Evolutionary conservation across 768 basidiomycete species (phyloP).

Genomic region (Holtermannia corniformis): DNA sequence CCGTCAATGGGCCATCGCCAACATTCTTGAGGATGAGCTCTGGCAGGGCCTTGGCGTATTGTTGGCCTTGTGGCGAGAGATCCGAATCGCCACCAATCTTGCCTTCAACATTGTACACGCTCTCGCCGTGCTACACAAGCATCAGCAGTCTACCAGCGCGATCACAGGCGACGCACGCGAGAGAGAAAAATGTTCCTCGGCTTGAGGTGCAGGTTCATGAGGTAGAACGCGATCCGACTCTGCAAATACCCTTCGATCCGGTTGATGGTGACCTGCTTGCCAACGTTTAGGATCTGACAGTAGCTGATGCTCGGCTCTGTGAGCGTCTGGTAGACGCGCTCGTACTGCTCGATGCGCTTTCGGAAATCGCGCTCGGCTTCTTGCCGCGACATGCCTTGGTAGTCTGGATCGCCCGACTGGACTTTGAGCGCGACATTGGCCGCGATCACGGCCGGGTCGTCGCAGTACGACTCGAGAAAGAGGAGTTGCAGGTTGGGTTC

Average conservation of each 20-base stretch:
- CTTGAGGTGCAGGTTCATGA: slow-evolving; percentile 97
- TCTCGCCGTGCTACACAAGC: slow-evolving; percentile 77
- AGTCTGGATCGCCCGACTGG: slow-evolving; percentile 93
- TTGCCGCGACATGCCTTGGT: slow-evolving; percentile 76
- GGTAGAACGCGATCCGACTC: slow-evolving; percentile 92
- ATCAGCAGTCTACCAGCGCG: slow-evolving; percentile 3
- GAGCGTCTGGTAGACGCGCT: slow-evolving; percentile 90
- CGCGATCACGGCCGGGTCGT: slow-evolving; percentile 87
- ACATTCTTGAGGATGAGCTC: slow-evolving; percentile 80
- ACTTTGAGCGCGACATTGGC: slow-evolving; percentile 96
- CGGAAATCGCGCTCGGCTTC: slow-evolving; percentile 83
- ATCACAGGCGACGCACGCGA: slow-evolving; percentile 52
- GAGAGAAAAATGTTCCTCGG: slow-evolving; percentile 95
- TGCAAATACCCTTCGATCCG: slow-evolving; percentile 89
- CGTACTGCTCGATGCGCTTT: slow-evolving; percentile 83
- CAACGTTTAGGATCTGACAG: slow-evolving; percentile 86
- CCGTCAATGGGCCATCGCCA: slow-evolving; percentile 77
- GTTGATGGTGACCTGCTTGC: slow-evolving; percentile 69
- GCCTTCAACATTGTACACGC: slow-evolving; percentile 89
- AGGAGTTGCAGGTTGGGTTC: slow-evolving; percentile 82
- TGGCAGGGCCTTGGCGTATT: slow-evolving; percentile 79
- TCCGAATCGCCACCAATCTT: slow-evolving; percentile 96
- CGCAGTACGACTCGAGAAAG: slow-evolving; percentile 90
- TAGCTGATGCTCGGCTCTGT: slow-evolving; percentile 84
- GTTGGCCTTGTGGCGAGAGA: slow-evolving; percentile 69